Percentiles rank a stretch among this genome's conserved stretches.
phyloP scores from a whole-genome alignment of 164 flowering plant genomes.

The Aristolochia fimbriata region DNA sequence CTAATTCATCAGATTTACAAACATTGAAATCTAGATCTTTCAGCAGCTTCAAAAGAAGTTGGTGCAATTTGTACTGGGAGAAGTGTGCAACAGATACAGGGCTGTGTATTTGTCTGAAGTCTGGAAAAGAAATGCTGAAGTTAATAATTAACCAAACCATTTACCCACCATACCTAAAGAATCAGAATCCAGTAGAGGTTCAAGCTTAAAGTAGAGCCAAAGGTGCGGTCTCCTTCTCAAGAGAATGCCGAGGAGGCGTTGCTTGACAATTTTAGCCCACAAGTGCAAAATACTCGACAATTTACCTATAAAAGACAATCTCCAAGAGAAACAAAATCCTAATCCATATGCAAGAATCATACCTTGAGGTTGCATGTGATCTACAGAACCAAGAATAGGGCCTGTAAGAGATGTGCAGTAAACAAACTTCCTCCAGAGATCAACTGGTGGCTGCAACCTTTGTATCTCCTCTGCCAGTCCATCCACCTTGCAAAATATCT shows the following conservation, averaged over 20 bases:
- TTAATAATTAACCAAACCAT: neutral
- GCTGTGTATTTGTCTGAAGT: conserved; percentile 68
- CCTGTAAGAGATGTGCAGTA: conserved; percentile 88
- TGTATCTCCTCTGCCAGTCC: conserved; percentile 77
- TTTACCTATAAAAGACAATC: no score
- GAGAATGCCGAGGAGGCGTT: neutral
- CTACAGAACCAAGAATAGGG: conserved; percentile 69
- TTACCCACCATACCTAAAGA: no score
- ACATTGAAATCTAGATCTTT: conserved; percentile 39
- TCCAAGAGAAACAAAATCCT: no score
- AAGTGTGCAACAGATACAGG: conserved; percentile 93
- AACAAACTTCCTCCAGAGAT: conserved; percentile 85
- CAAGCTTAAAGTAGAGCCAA: neutral
- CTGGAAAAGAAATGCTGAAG: conserved; percentile 29
- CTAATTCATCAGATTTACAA: conserved; percentile 17
- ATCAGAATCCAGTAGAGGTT: no score
- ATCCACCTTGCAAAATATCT: conserved; percentile 81
- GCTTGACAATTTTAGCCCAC: neutral
- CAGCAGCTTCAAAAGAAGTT: conserved; percentile 52
- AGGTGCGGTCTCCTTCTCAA: neutral
- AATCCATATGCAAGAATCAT: neutral
- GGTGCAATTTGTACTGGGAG: conserved; percentile 73
- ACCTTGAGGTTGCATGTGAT: conserved; percentile 97
- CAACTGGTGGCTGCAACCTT: conserved; percentile 70
- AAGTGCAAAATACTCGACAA: neutral